Evolutionary conservation across 2,329 filamentous ascomycete species (phyloP).

Genomic region (Lasiodiplodia sp.): DNA sequence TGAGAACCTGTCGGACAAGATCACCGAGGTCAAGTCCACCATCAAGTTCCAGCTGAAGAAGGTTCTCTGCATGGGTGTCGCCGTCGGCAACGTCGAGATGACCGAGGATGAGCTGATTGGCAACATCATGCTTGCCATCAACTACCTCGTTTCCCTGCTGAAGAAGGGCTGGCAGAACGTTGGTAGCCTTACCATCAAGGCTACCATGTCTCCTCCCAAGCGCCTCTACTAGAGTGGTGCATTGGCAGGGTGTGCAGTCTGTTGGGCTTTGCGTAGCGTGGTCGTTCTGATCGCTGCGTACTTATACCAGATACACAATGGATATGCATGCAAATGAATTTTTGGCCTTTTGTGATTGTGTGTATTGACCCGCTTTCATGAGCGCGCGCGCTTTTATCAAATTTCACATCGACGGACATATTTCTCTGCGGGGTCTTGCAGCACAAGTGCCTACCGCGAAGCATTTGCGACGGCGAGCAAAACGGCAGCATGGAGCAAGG

Average conservation of each 20-base stretch:
- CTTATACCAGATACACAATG: conserved; percentile 19
- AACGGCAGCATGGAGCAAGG: too few relatives aligned
- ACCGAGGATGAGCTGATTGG: conserved; percentile 91
- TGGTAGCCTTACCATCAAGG: conserved; percentile 99
- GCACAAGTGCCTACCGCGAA: too few relatives aligned
- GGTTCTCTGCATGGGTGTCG: conserved; percentile 99
- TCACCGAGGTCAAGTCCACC: conserved; percentile 99
- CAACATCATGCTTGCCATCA: conserved; percentile 99
- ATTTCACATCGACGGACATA: background rate
- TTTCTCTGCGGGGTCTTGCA: too few relatives aligned
- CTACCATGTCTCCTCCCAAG: conserved; percentile 98
- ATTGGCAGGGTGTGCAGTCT: conserved; percentile 16
- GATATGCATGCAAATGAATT: conserved; percentile 11
- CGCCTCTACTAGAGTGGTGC: conserved; percentile 81
- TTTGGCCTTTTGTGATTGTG: background rate
- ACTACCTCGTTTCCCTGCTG: conserved; percentile 98
- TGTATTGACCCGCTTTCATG: too few relatives aligned
- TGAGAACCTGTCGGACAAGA: conserved; percentile 92
- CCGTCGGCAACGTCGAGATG: conserved; percentile 98
- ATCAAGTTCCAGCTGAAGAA: conserved; percentile 99
- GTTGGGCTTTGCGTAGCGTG: conserved; percentile 26
- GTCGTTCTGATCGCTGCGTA: conserved; percentile 14
- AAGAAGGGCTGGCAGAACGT: conserved; percentile 99
- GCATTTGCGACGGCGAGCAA: too few relatives aligned
- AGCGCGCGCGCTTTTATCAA: background rate